Base-by-base conservation (phyloP, 495 filamentous ascomycete species). In the Jackrogersella minutella region DNA sequence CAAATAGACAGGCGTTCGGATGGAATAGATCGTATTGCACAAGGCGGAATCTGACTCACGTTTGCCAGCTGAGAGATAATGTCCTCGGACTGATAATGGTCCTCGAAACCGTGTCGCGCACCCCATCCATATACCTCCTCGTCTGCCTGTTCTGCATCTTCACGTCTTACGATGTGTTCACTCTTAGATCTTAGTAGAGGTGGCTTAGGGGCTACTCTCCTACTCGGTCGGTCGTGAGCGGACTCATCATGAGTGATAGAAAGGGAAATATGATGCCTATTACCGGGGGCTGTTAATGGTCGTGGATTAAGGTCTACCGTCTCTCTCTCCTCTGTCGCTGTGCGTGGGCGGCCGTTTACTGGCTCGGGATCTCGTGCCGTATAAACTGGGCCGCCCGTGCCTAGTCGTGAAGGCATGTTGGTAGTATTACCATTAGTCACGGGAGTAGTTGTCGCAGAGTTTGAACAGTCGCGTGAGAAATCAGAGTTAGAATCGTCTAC, bases 111-210 rank as follows among this genome's bases (percentile, higher is more conserved):
- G 74, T 90, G 88, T 16, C 87, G 78, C 39, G 83, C 82, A 19
- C 84, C 84, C 79, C 80, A 82, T 57, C 83, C 83, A 52, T 77
- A 74, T 3, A 77, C 68, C 26, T 80, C 77, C 17, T 78, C 74
- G 5, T 77, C 74, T 16, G 72, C 40, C 13, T 76, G 73, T 3
- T 81, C 77, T 31, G 58, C 43, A 6, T 78, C 76, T 34, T 82
- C 79, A 26, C 70, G 74, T 61, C 76, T 79, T 46, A 85, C 81
- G 3, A 84, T 87, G 76, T 86, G 88, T 65, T 93, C 90, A 74
- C 88, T 93, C 74, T 85, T 91, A 26, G 90, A 88, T 64, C 91
- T 82, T 51, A 88, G 81, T 26, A 93, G 73, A 28, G 81, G 79
- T 5, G 86, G 85, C 53, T 87, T 84, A 49, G 83, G 73, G 46